Evolutionary conservation across 2,329 filamentous ascomycete species (phyloP), one percentile per base, ranked within the genome.

Genomic region (Curvularia verruculosa): DNA sequence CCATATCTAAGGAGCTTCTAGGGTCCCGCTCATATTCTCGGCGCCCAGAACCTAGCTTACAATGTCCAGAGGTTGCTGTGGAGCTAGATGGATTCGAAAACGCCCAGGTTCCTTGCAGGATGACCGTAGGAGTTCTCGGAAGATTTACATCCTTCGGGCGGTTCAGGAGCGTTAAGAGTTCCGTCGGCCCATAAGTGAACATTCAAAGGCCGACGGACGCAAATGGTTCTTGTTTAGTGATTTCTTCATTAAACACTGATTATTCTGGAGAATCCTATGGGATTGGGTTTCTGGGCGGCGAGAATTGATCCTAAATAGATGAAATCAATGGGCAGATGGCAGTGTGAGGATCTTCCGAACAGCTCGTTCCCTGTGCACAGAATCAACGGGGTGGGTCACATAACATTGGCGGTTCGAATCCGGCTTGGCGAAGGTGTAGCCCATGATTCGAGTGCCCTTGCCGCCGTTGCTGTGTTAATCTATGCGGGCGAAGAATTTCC

Each of bases 401-500:
- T 31, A n/a, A 36, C 41, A 36, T 51, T 45, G 37, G 49, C 37
- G 36, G 36, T 24, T 48, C 28, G 37, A 29, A 19, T 19, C 24
- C 45, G 54, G 39, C 49, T 52, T 53, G 43, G 54, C 49, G 18
- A 21, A 19, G 29, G 24, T 29, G 43, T n/a, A 43, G 49, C 18
- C 24, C n/a, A 28, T 24, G 29, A 36, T 36, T 21, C 21, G 18
- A 26, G 28, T 39, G 54, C 31, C 24, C 23, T 28, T 28, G 40
- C 8, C 24, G 43, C 39, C 39, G 39, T 36, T 39, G 24, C 43
- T 47, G 31, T 21, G 15, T 43, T 47, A 45, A 53, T 56, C 29
- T 52, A 7, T 31, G 24, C 43, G 43, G 54, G 23, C 18, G 23
- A 52, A 53, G 36, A 56, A 53, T 23, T 52, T 53, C 54, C 54